Percentiles rank a stretch among this genome's conserved stretches.
phyloP scores from a whole-genome alignment of 441 rosid species.

The Erysimum pusillum region DNA sequence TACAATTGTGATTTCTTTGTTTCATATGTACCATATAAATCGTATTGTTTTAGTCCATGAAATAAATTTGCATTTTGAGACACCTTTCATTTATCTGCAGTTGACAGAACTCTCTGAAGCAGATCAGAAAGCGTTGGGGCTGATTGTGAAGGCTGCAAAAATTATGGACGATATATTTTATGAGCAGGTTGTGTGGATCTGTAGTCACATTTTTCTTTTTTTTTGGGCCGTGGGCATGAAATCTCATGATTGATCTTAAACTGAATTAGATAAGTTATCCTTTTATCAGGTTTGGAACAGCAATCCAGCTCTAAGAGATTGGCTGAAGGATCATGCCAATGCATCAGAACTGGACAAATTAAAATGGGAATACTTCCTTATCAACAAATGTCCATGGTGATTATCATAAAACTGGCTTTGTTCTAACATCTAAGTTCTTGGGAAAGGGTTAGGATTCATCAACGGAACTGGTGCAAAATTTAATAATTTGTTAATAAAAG shows the following conservation, averaged over 20 bases:
- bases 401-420: conserved; percentile 37
- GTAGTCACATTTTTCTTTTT: background rate
- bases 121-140: conserved; percentile 71
- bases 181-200: conserved; percentile 68
- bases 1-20: conserved; percentile 2
- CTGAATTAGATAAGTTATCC: background rate
- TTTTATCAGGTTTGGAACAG: conserved; percentile 76
- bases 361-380: conserved; percentile 81
- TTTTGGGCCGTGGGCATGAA: conserved; percentile 7
- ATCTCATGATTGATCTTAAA: conserved; percentile 30
- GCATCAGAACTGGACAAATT: conserved; percentile 70
- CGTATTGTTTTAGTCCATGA: background rate
- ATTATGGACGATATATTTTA: conserved; percentile 82
- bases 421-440: conserved; percentile 10
- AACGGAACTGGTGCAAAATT: background rate
- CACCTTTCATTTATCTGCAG: conserved; percentile 54
- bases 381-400: conserved; percentile 95
- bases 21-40: conserved; percentile 2
- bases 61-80: conserved; percentile 18
- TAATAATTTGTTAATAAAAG: background rate
- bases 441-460: conserved; percentile 8
- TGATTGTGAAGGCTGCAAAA: conserved; percentile 85
- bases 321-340: conserved; percentile 80
- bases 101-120: conserved; percentile 70
- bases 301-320: conserved; percentile 83